These are phyloP conservation scores for Debaryomycetaceae sp. DNA, from an alignment of 1,139 yeast genomes.

Conservation along the genomic window DNA sequence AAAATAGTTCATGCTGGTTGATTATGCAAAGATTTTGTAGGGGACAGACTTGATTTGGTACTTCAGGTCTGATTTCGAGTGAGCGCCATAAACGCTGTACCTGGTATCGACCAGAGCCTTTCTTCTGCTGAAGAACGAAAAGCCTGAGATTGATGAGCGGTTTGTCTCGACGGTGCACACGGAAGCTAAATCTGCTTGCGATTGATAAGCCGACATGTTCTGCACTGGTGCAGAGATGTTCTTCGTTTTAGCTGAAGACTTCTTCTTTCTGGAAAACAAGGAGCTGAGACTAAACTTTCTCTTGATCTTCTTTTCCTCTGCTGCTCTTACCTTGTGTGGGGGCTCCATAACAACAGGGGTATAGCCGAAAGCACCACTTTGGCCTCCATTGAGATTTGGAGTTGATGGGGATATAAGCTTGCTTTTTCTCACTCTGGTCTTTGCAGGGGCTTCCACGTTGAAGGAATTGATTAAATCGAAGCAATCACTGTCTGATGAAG, in stretches of 20 bases:
- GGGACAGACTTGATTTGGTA: constrained; percentile 30
- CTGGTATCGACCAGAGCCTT: constrained; percentile 15
- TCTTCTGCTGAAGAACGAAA: constrained; percentile 28
- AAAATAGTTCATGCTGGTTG: neutral
- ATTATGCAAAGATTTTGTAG: constrained; percentile 15
- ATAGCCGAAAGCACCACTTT: constrained; percentile 10
- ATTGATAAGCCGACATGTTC: neutral
- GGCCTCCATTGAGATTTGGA: constrained; percentile 6
- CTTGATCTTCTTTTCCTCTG: constrained; percentile 13
- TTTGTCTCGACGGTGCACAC: constrained; percentile 25
- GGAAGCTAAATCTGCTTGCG: constrained; percentile 25
- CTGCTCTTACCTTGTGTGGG: constrained; percentile 3
- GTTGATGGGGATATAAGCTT: constrained; percentile 2
- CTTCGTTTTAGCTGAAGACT: constrained; percentile 9
- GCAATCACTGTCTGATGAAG: constrained; percentile 13
- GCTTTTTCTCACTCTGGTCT: neutral
- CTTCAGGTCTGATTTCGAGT: constrained; percentile 22
- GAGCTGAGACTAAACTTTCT: constrained; percentile 11
- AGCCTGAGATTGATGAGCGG: constrained; percentile 29
- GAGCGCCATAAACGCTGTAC: constrained; percentile 9
- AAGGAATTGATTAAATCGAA: constrained; percentile 20
- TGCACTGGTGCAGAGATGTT: constrained; percentile 5
- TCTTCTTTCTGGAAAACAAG: constrained; percentile 8
- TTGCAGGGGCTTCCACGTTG: neutral
- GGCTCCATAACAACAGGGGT: constrained; percentile 13